Evolutionary conservation across 2,329 filamentous ascomycete species (phyloP), one percentile per base, ranked within the genome.

Genomic region (Verticillium alfalfae): DNA sequence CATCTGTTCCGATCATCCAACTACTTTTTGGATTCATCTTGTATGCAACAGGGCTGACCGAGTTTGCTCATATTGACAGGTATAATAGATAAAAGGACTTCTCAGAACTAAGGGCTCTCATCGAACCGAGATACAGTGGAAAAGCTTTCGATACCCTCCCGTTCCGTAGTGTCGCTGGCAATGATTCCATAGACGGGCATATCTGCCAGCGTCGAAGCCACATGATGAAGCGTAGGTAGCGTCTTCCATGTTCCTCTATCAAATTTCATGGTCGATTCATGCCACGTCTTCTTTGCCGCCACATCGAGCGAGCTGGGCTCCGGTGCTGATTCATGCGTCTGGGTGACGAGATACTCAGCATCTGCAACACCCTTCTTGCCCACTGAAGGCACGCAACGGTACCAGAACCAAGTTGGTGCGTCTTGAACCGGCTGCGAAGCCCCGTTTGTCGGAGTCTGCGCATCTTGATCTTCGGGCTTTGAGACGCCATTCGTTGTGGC

Each of bases 191-290:
- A 86, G 1, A 87, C 70, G 0, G 85, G 86, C 5, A 89, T 74
- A 65, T 85, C 81, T 1, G 78, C 78, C 61, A 88, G 69, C 15
- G 78, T 74, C 22, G 73, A 70, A 5, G 84, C 73, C 9, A 89
- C 72, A 67, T 88, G 83, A 67, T 88, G 84, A 59, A 88, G 71
- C 2, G 85, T 89, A 0, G 86, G 87, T 62, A 88, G 68, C 5
- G 71, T 73, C 56, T 84, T 74, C 84, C 80, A 84, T 66, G 84
- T 79, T 16, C 80, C 66, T 0, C 72, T 73, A 45, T 84, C 75
- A 60, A 87, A 79, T 58, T 73, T 71, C 58, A 88, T 70, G 2
- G 67, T 75, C 1, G 81, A 80, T 13, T 76, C 76, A 1, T 67
- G 70, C 0, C 80, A 72, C 34, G 58, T 59, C 58, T 73, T 72